A percentile compares a stretch with the other conserved stretches of the same genome.
These are phyloP conservation scores for Waltiozyma sp. DNA, from an alignment of 1,139 yeast genomes.

Conservation along the genomic window DNA sequence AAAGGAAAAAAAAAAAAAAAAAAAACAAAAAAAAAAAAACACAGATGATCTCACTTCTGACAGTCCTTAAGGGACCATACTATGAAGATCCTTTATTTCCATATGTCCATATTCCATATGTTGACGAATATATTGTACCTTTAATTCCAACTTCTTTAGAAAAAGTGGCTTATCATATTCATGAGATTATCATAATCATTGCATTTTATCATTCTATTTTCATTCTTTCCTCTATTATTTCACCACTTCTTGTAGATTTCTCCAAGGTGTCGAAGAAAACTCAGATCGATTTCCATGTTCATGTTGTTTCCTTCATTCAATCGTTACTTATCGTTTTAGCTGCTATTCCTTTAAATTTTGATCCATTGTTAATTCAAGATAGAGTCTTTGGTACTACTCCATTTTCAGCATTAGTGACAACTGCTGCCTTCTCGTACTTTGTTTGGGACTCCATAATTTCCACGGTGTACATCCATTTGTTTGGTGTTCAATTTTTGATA, in stretches of 20 bases:
- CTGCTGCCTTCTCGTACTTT: conserved; percentile 77
- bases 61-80: not conserved
- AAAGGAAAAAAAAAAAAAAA: too few species aligned
- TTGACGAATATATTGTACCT: conserved; percentile 19
- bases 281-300: conserved; percentile 62
- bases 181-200: conserved; percentile 31
- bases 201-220: conserved; percentile 31
- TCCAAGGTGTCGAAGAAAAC: conserved; percentile 34
- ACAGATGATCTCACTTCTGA: not conserved
- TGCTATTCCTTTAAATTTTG: conserved; percentile 51
- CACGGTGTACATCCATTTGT: conserved; percentile 41
- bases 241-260: conserved; percentile 33
- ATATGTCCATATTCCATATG: conserved; percentile 17
- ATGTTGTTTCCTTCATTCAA: conserved; percentile 73
- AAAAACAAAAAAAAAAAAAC: not conserved
- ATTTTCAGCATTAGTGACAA: conserved; percentile 58
- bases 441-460: conserved; percentile 84
- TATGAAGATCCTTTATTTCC: conserved; percentile 22
- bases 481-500: conserved; percentile 71
- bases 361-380: conserved; percentile 36
- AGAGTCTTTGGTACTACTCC: conserved; percentile 58
- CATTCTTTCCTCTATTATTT: conserved; percentile 26
- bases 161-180: conserved; percentile 26
- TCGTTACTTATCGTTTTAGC: conserved; percentile 45
- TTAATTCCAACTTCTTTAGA: conserved; percentile 20